These are phyloP conservation scores for Parietichytrium sp. DNA, from an alignment of 108 stramenopile species.

Conservation along the genomic window DNA sequence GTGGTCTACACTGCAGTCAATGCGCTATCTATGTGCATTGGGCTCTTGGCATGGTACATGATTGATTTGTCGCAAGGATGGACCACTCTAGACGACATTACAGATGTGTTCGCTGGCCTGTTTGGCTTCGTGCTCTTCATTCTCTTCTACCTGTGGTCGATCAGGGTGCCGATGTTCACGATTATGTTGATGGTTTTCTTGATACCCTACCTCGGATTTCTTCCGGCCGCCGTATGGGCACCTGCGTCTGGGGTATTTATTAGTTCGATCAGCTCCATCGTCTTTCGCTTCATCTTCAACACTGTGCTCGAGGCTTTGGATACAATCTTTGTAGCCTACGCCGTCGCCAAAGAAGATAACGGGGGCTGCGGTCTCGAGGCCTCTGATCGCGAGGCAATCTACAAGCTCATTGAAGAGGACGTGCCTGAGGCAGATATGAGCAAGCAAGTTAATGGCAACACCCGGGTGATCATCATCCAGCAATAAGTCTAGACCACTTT, in stretches of 20 bases:
- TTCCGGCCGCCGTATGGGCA: not conserved
- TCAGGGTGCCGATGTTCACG: not conserved
- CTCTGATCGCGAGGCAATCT: no score
- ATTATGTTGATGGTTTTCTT: not conserved
- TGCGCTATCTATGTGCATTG: not conserved
- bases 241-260: not conserved
- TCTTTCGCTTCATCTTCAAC: not conserved
- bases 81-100: not conserved
- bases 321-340: constrained; percentile 28
- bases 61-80: not conserved
- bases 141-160: not conserved
- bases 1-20: not conserved
- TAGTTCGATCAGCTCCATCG: not conserved
- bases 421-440: no score
- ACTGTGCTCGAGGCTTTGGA: constrained; percentile 19
- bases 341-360: not conserved
- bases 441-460: no score
- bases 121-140: not conserved
- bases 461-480: no score
- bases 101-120: constrained; percentile 6
- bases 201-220: not conserved
- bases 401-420: no score
- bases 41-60: not conserved
- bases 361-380: no score
- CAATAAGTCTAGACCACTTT: no score